Evolutionary conservation across 1,284 basidiomycete genomes (phyloP).

Genomic region (Rhodotorula mucilaginosa): DNA sequence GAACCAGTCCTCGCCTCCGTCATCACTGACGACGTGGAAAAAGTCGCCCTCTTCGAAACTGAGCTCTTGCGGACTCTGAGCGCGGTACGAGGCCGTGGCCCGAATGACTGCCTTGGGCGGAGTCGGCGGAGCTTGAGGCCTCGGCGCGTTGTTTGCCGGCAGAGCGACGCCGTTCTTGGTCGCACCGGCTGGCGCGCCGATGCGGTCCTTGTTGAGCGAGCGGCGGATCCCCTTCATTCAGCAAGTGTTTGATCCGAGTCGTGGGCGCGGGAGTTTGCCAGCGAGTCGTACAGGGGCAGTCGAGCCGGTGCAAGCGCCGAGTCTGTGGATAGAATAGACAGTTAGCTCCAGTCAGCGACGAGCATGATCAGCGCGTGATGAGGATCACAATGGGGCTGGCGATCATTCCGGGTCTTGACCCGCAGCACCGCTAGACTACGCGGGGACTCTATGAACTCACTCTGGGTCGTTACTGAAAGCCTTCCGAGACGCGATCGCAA

Average conservation of each 20-base stretch:
- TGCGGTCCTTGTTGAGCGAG: constrained; percentile 42
- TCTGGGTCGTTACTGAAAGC: no score
- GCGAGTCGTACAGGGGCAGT: not conserved
- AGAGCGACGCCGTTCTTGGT: constrained; percentile 8
- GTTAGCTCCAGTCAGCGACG: no score
- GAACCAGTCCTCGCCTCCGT: constrained; percentile 54
- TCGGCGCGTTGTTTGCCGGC: constrained; percentile 9
- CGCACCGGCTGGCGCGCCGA: constrained; percentile 28
- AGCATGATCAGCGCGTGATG: no score
- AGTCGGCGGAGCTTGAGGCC: constrained; percentile 45
- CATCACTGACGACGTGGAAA: constrained; percentile 87
- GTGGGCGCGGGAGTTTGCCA: not conserved
- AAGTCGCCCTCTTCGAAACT: constrained; percentile 94
- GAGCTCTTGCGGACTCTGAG: constrained; percentile 78
- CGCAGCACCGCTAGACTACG: no score
- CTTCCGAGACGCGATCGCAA: no score
- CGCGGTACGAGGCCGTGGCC: constrained; percentile 68
- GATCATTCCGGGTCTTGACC: no score
- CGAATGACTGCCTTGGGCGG: constrained; percentile 96
- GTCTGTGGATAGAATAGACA: no score
- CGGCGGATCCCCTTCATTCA: constrained; percentile 41
- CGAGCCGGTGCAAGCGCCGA: not conserved
- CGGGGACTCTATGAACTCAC: no score
- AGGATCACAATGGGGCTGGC: no score
- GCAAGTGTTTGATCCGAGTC: not conserved